Evolutionary conservation across 228 moss, liverwort and hornwort species (phyloP).

Genomic region (Sphagnum fallax): DNA sequence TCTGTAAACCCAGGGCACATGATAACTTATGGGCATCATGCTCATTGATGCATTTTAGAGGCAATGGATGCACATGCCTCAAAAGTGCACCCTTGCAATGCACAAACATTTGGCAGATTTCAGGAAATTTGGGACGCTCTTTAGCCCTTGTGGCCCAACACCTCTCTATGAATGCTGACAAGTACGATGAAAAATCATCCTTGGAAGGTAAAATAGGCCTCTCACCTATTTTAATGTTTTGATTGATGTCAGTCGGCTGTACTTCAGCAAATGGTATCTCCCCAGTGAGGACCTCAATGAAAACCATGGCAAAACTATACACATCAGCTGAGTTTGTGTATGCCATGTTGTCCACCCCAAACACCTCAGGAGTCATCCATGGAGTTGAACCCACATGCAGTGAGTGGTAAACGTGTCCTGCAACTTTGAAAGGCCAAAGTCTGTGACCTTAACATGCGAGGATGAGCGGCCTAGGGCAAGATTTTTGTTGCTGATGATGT

Average conservation of each 20-base stretch:
- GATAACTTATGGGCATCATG: conserved; percentile 36
- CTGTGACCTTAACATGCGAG: conserved; percentile 28
- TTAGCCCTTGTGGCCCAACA: conserved; percentile 34
- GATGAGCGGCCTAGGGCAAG: conserved; percentile 20
- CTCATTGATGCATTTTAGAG: conserved; percentile 41
- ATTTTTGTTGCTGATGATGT: conserved; percentile 9
- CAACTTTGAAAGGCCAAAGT: conserved; percentile 30
- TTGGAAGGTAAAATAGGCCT: conserved; percentile 19
- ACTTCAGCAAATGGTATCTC: conserved; percentile 26
- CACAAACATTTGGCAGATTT: conserved; percentile 33
- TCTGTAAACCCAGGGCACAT: conserved; percentile 24
- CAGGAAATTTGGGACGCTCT: conserved; percentile 31
- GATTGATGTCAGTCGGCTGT: conserved; percentile 12
- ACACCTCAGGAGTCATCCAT: conserved; percentile 33
- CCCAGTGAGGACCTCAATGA: conserved; percentile 38
- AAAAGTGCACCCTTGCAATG: conserved; percentile 39
- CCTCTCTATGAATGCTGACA: conserved; percentile 23
- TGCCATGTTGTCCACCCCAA: conserved; percentile 11
- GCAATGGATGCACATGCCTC: conserved; percentile 33
- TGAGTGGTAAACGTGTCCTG: conserved; percentile 3
- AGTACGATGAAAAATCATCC: conserved; percentile 17
- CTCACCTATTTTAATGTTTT: conserved; percentile 31
- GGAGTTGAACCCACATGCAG: conserved; percentile 6
- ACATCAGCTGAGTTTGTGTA: conserved; percentile 38
- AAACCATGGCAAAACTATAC: conserved; percentile 46